Conservation (phyloP, 164 flowering plant species). For the Cinnamomum micranthum region DNA sequence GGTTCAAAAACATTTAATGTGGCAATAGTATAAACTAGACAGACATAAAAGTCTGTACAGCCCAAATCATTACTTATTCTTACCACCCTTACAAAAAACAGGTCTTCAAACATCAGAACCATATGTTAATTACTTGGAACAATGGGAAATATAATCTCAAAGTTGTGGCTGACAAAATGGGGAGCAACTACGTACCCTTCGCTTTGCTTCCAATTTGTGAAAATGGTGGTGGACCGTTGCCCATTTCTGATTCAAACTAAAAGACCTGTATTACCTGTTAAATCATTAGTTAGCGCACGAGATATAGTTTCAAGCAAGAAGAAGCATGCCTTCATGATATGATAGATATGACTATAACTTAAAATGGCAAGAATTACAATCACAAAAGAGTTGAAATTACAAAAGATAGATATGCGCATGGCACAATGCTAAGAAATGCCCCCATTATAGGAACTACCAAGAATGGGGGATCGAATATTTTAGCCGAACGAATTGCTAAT, state of each 20-base stretch:
- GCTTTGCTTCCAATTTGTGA: conserved; percentile 54
- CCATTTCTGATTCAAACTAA: conserved; percentile 29
- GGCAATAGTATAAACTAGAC: background rate
- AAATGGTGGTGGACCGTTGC: conserved; percentile 49
- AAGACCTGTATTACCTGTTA: background rate
- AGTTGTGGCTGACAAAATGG: background rate
- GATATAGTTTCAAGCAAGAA: background rate
- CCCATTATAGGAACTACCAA: too few relatives aligned
- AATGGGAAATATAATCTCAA: background rate
- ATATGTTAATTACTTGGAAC: background rate
- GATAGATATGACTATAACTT: background rate
- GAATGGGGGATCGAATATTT: too few relatives aligned
- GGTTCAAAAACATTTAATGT: background rate
- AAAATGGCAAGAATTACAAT: background rate
- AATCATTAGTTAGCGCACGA: background rate
- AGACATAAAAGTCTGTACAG: background rate
- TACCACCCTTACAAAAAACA: too few relatives aligned
- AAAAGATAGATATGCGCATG: background rate
- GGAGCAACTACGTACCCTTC: conserved; percentile 31
- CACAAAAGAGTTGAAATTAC: background rate
- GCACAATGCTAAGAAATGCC: background rate
- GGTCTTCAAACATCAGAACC: background rate
- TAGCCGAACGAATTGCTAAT: too few relatives aligned
- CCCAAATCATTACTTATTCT: too few relatives aligned
- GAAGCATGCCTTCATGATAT: background rate